A percentile compares a stretch with the other conserved stretches of the same genome.
Evolutionary conservation across 208 protist genomes (phyloP).

Genomic region (Perkinsela sp.): DNA sequence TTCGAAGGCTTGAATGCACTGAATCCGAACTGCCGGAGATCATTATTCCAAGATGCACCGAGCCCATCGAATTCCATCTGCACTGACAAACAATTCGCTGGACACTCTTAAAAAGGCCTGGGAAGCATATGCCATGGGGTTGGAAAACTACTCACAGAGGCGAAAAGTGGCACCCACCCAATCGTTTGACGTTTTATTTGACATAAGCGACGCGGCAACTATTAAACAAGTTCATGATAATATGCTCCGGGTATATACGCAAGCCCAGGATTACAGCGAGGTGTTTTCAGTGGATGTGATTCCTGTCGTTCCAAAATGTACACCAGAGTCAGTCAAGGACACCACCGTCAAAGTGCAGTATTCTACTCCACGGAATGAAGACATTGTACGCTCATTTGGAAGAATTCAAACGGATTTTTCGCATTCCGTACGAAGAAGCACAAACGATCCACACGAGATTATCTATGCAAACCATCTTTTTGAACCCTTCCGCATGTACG

Average conservation of each 20-base stretch:
- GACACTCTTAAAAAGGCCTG: too few relatives aligned
- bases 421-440: too few relatives aligned
- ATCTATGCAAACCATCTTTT: not conserved
- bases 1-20: too few relatives aligned
- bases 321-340: not conserved
- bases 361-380: not conserved
- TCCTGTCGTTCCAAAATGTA: not conserved
- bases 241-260: not conserved
- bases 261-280: not conserved
- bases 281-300: not conserved
- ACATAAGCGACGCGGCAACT: not conserved
- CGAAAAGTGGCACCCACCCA: too few relatives aligned
- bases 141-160: too few relatives aligned
- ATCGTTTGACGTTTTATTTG: not conserved
- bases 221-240: not conserved
- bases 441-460: not conserved
- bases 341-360: not conserved
- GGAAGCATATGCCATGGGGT: too few relatives aligned
- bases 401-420: not conserved
- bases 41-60: too few relatives aligned
- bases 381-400: not conserved
- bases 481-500: conserved; percentile 10
- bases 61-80: too few relatives aligned
- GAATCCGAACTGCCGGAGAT: too few relatives aligned
- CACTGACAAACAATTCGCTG: too few relatives aligned